These are phyloP conservation scores for Tulasnella sp. DNA, from an alignment of 768 basidiomycete genomes.

Conservation along the genomic window DNA sequence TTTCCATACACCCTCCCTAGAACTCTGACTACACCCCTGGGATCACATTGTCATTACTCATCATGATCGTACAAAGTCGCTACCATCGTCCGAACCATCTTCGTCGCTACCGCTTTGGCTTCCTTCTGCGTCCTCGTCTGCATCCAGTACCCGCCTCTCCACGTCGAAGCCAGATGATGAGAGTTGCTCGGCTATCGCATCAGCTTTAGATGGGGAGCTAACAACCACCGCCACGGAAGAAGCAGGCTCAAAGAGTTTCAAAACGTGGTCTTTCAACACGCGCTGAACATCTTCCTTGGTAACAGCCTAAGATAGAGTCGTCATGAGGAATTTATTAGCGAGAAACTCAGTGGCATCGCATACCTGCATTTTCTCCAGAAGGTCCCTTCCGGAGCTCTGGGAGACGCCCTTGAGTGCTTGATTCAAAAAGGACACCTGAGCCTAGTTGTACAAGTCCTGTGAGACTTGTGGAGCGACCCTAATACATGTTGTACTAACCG, in stretches of 20 bases:
- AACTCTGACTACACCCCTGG: not conserved
- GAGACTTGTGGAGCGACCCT: not conserved
- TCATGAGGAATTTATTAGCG: not conserved
- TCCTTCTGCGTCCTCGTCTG: constrained; percentile 23
- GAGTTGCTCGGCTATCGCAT: constrained; percentile 56
- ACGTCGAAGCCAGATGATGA: constrained; percentile 63
- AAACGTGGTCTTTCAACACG: constrained; percentile 58
- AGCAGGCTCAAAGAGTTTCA: constrained; percentile 71
- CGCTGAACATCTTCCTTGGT: constrained; percentile 65
- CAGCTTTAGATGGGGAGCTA: constrained; percentile 69
- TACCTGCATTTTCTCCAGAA: constrained; percentile 59
- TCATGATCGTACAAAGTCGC: not conserved
- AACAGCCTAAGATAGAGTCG: constrained; percentile 37
- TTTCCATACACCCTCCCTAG: not conserved
- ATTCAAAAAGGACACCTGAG: constrained; percentile 72
- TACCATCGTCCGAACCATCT: not conserved
- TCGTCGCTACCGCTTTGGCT: constrained; percentile 8
- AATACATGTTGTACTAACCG: constrained; percentile 40
- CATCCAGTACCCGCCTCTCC: constrained; percentile 49
- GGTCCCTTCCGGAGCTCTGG: constrained; percentile 57
- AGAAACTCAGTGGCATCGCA: not conserved
- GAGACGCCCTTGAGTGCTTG: constrained; percentile 81
- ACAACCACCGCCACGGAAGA: constrained; percentile 73
- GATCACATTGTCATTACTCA: not conserved
- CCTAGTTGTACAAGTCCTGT: constrained; percentile 36